These are phyloP conservation scores for Tetrapisispora namnaoensis DNA, from an alignment of 805 yeast genomes.

Conservation along the genomic window DNA sequence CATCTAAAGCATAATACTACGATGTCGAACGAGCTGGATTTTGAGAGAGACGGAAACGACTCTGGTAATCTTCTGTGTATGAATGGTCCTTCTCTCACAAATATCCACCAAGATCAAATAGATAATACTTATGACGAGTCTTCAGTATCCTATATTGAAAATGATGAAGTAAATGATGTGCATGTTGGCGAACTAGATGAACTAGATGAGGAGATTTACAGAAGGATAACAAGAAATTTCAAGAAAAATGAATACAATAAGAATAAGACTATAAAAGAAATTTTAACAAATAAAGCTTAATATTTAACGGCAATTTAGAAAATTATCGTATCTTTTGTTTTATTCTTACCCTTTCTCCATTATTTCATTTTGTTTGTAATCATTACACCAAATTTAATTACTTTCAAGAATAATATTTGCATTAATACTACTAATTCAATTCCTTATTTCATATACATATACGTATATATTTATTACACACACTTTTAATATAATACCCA, in stretches of 20 bases:
- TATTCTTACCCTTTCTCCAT: background rate
- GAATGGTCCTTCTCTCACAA: background rate
- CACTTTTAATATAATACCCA: background rate
- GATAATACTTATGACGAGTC: background rate
- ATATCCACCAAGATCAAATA: background rate
- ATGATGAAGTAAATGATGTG: constrained; percentile 21
- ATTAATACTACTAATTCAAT: background rate
- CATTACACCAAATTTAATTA: background rate
- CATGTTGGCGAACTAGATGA: constrained; percentile 24
- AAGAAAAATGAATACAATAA: background rate
- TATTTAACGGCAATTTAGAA: background rate
- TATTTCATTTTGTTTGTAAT: too few relatives aligned
- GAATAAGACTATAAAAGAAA: background rate
- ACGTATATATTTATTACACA: too few relatives aligned
- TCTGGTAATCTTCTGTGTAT: background rate
- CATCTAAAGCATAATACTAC: background rate
- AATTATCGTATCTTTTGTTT: background rate
- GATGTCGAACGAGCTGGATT: background rate
- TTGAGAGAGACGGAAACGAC: background rate
- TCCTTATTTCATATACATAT: too few relatives aligned
- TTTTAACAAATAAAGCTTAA: background rate
- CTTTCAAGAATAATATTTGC: background rate
- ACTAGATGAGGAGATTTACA: constrained; percentile 25
- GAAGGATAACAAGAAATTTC: constrained; percentile 7
- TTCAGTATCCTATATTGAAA: background rate